Evolutionary conservation across 306 rosid genomes (phyloP).

Genomic region (Malus fusca): DNA sequence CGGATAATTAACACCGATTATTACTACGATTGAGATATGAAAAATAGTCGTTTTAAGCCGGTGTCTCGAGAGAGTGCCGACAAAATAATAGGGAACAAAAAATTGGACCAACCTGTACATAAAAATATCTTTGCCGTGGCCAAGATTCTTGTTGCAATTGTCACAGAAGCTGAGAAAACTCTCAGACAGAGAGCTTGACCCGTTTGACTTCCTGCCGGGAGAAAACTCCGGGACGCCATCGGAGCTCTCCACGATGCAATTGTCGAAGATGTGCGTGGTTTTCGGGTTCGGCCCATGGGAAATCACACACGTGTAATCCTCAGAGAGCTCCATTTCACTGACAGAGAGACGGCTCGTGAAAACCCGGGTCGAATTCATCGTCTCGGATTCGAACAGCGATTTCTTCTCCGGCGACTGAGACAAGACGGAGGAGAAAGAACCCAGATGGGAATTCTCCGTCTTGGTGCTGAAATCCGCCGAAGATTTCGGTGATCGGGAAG

Average conservation of each 20-base stretch:
- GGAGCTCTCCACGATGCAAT: slow-evolving; percentile 58
- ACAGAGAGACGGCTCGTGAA: slow-evolving; percentile 49
- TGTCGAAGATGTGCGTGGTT: slow-evolving; percentile 71
- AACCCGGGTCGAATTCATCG: slow-evolving; percentile 24
- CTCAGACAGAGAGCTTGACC: slow-evolving; percentile 22
- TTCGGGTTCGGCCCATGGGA: slow-evolving; percentile 69
- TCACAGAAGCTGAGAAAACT: slow-evolving; percentile 67
- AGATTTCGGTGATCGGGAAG: slow-evolving; percentile 30
- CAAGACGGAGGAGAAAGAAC: slow-evolving; percentile 28
- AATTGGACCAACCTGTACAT: slow-evolving; percentile 69
- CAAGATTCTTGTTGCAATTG: slow-evolving; percentile 67
- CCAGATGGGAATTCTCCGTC: slow-evolving; percentile 30
- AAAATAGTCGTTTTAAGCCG: too few species aligned
- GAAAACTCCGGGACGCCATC: slow-evolving; percentile 37
- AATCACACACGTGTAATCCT: slow-evolving; percentile 84
- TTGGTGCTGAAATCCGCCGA: slow-evolving; percentile 27
- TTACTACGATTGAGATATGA: too few species aligned
- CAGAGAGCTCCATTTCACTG: slow-evolving; percentile 74
- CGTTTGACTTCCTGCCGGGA: slow-evolving; percentile 18
- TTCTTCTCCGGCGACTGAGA: slow-evolving; percentile 30
- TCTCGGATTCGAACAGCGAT: slow-evolving; percentile 26
- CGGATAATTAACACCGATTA: too few species aligned
- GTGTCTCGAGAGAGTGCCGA: background rate
- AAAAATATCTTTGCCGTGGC: slow-evolving; percentile 74
- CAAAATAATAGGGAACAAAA: background rate